A percentile compares a stretch with the other conserved stretches of the same genome.
phyloP scores from a whole-genome alignment of 2,329 filamentous ascomycete genomes.

The Blastomyces parvus region DNA sequence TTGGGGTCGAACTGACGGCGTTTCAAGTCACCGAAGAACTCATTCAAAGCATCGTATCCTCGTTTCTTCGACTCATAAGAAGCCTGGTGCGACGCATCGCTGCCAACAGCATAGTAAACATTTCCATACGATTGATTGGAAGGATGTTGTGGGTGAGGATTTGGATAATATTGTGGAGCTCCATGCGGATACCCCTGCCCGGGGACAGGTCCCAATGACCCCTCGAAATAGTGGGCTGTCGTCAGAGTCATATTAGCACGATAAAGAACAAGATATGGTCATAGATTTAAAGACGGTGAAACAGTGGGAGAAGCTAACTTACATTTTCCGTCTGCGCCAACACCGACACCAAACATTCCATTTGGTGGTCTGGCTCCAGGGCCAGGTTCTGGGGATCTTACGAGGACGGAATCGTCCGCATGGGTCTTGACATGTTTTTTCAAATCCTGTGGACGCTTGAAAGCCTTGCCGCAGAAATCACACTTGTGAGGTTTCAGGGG shows the following conservation, averaged over 20 bases:
- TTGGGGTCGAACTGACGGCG: constrained; percentile 79
- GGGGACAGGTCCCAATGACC: constrained; percentile 41
- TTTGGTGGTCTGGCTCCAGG: constrained; percentile 34
- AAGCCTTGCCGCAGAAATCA: constrained; percentile 96
- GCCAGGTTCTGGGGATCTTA: constrained; percentile 54
- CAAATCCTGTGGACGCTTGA: constrained; percentile 96
- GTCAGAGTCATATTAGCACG: constrained; percentile 23
- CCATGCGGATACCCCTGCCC: constrained; percentile 35
- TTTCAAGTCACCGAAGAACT: constrained; percentile 91
- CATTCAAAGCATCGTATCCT: constrained; percentile 77
- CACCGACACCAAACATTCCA: constrained; percentile 30
- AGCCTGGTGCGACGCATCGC: constrained; percentile 55
- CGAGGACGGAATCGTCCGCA: constrained; percentile 79
- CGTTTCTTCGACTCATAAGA: constrained; percentile 68
- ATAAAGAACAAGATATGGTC: background rate
- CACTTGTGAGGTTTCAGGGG: constrained; percentile 98
- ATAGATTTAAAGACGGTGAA: background rate
- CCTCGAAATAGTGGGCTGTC: constrained; percentile 48
- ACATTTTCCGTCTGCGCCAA: constrained; percentile 28
- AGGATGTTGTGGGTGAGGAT: constrained; percentile 44
- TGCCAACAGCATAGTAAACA: constrained; percentile 69
- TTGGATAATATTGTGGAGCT: constrained; percentile 41
- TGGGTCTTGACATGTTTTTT: constrained; percentile 99
- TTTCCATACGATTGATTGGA: constrained; percentile 54
- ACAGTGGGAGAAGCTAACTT: constrained; percentile 13